Evolutionary conservation across 2,329 filamentous ascomycete species (phyloP).

Genomic region (Aspergillus intermedius): DNA sequence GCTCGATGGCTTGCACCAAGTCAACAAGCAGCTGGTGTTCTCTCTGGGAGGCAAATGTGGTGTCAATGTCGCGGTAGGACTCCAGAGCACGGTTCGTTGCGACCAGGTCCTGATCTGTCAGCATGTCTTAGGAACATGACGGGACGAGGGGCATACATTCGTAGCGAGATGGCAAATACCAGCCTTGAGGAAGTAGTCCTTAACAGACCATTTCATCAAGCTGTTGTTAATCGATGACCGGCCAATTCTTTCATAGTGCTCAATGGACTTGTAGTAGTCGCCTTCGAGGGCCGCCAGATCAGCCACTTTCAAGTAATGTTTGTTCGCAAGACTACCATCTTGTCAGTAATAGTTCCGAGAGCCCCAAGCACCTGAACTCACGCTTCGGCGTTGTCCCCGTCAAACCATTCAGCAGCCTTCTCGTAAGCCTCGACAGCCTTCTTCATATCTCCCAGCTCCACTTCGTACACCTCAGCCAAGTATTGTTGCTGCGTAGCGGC

Average conservation of each 20-base stretch:
- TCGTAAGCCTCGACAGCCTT: conserved; percentile 78
- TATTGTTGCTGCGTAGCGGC: conserved; percentile 88
- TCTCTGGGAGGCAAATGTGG: conserved; percentile 66
- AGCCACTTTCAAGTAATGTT: conserved; percentile 85
- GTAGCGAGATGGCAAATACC: conserved; percentile 80
- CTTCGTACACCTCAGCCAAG: conserved; percentile 78
- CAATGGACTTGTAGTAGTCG: conserved; percentile 78
- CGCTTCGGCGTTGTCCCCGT: conserved; percentile 77
- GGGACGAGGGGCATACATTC: conserved; percentile 29
- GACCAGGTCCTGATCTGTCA: conserved; percentile 57
- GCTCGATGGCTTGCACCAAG: conserved; percentile 66
- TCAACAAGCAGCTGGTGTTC: conserved; percentile 78
- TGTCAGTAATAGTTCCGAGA: neutral
- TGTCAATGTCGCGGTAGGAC: conserved; percentile 72
- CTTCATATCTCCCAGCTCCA: conserved; percentile 70
- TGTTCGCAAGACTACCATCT: conserved; percentile 68
- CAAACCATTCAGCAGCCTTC: conserved; percentile 80
- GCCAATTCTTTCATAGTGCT: conserved; percentile 78
- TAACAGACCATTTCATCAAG: conserved; percentile 87
- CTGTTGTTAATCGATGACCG: conserved; percentile 76
- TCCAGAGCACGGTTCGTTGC: conserved; percentile 73
- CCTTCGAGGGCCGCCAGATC: conserved; percentile 75
- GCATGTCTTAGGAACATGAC: conserved; percentile 1
- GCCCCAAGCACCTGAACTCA: conserved; percentile 31
- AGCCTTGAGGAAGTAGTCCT: conserved; percentile 91